These are phyloP conservation scores for Zasmidium cellare DNA, from an alignment of 2,329 filamentous ascomycete species.

Conservation along the genomic window DNA sequence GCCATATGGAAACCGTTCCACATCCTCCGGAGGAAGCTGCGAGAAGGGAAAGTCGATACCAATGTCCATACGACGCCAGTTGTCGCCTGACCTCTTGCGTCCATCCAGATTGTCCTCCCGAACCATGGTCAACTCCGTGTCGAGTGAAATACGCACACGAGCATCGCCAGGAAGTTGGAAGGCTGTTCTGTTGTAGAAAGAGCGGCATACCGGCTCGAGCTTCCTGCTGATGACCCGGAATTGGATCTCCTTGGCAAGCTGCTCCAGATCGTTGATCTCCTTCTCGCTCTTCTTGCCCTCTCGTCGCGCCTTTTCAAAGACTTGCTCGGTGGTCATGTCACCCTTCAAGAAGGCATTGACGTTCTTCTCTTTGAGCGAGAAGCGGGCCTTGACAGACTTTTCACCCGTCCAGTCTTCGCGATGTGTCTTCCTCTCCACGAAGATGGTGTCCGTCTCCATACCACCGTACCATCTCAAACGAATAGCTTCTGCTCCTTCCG, in stretches of 20 bases:
- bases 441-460: slow-evolving; percentile 93
- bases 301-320: slow-evolving; percentile 96
- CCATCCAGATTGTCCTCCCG: slow-evolving; percentile 95
- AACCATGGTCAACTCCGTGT: slow-evolving; percentile 92
- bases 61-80: slow-evolving; percentile 97
- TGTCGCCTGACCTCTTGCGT: slow-evolving; percentile 70
- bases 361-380: slow-evolving; percentile 94
- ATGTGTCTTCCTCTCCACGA: slow-evolving; percentile 96
- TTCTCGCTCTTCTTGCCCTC: slow-evolving; percentile 93
- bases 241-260: slow-evolving; percentile 86
- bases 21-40: slow-evolving; percentile 79
- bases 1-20: slow-evolving; percentile 92
- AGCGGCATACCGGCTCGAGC: slow-evolving; percentile 85
- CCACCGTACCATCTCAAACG: slow-evolving; percentile 96
- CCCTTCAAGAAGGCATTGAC: slow-evolving; percentile 88
- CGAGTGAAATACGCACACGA: slow-evolving; percentile 91
- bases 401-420: slow-evolving; percentile 99
- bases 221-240: slow-evolving; percentile 87
- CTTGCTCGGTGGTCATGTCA: slow-evolving; percentile 76
- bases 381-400: slow-evolving; percentile 97
- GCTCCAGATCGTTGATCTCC: slow-evolving; percentile 87
- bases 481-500: slow-evolving; percentile 94
- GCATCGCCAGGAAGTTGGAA: slow-evolving; percentile 97
- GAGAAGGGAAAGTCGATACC: slow-evolving; percentile 94
- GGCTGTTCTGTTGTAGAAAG: slow-evolving; percentile 96